Evolutionary conservation across 805 yeast species (phyloP), one percentile per base, ranked within the genome.

Genomic region (Wickerhamomyces silvicola): DNA sequence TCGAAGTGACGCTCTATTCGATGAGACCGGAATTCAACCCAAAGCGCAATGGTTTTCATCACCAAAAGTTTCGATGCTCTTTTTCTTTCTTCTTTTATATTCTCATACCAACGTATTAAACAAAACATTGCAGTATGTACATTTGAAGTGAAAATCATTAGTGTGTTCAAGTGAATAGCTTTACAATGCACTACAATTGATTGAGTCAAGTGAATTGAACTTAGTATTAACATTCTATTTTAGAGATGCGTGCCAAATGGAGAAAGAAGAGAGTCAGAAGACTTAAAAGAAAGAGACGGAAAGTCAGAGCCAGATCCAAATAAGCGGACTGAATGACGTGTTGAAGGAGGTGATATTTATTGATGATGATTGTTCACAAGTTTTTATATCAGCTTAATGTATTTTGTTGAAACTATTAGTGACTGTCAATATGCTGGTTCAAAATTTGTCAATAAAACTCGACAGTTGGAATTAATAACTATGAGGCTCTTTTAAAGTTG

Each of bases 201-300:
- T 15, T 14, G 12, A 14, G 10, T 13, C 18, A 13, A 14, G 10
- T 7, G 19, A 18, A 14, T 20, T 4, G 14, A 17, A 17, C 28
- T 10, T 12, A 21, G 10, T 29, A 37, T 40, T 41, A 45, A 45
- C 46, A 38, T 9, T 14, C 12, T 20, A 15, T 58, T 23, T 28
- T 43, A 60, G 59, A 62, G 60, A 83, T 83, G 94, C 82, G 94
- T 81, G 80, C 83, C 75, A 88, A 88, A 83, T 88, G 97, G 97
- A 90, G 96, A 84, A 90, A 90, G 84, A 90, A 90, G 95, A 90
- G 97, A 88, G 94, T 83, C 72, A 88, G 97, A 85, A 86, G 97
- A 85, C 84, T 90, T 68, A 90, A 90, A 85, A 86, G 97, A 80
- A 90, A 90, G 95, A 85, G 97, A 83, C 96, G 97, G 97, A 90